Percentiles rank a stretch among this genome's conserved stretches.
Conservation (phyloP, 192 early-diverging fungal genomes). For the Coemansia umbellata region DNA sequence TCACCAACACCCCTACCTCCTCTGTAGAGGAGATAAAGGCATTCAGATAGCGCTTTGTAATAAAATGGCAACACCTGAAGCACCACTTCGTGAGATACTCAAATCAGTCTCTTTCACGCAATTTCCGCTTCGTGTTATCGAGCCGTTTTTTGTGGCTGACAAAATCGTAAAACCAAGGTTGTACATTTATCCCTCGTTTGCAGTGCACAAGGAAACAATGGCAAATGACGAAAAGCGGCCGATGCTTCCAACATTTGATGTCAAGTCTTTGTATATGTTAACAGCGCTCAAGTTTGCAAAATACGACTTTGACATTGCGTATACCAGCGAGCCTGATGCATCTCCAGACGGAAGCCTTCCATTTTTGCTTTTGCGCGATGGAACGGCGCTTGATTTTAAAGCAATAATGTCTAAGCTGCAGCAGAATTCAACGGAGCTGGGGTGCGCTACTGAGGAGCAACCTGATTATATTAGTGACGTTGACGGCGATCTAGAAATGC, state of each 20-base stretch:
- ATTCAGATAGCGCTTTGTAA: background rate
- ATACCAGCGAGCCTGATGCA: constrained; percentile 24
- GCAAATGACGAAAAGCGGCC: background rate
- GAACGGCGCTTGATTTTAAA: constrained; percentile 7
- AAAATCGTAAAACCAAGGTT: constrained; percentile 19
- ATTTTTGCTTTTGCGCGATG: constrained; percentile 29
- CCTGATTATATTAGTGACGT: background rate
- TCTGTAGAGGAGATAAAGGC: too few species aligned
- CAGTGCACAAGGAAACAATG: background rate
- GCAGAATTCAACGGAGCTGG: background rate
- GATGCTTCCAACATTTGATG: constrained; percentile 19
- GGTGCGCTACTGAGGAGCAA: background rate
- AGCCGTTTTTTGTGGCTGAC: constrained; percentile 23
- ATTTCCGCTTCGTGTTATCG: constrained; percentile 25
- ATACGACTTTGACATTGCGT: constrained; percentile 29
- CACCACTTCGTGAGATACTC: constrained; percentile 42
- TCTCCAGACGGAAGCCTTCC: constrained; percentile 38
- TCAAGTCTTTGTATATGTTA: constrained; percentile 22
- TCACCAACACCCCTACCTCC: background rate
- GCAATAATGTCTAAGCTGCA: constrained; percentile 13
- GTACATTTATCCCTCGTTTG: constrained; percentile 7
- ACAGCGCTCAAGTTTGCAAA: constrained; percentile 24
- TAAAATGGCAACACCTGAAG: constrained; percentile 43
- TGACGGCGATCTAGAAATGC: background rate
- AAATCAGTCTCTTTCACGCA: constrained; percentile 44